A percentile compares a stretch with the other conserved stretches of the same genome.
phyloP scores from a whole-genome alignment of 371 early-diverging fungal species.

The Nematocida major region DNA sequence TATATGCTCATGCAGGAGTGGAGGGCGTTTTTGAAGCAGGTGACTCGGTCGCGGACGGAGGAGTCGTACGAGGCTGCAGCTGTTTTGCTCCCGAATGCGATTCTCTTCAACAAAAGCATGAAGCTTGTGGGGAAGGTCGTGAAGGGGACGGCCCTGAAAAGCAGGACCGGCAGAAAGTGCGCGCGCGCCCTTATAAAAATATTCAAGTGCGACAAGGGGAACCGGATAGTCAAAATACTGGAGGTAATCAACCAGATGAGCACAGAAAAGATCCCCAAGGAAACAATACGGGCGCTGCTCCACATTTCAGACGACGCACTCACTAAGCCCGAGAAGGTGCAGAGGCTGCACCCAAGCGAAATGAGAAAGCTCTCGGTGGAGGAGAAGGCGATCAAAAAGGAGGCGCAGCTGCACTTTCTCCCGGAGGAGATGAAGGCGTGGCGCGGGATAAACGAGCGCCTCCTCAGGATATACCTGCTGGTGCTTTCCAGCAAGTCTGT shows the following conservation, averaged over 20 bases:
- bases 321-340: slow-evolving; percentile 12
- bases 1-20: slow-evolving; percentile 40
- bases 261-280: slow-evolving; percentile 19
- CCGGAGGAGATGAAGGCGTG: slow-evolving; percentile 44
- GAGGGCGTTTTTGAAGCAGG: slow-evolving; percentile 27
- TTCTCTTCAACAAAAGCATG: slow-evolving; percentile 51
- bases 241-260: slow-evolving; percentile 41
- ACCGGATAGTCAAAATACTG: slow-evolving; percentile 33
- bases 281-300: slow-evolving; percentile 14
- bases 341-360: neutral
- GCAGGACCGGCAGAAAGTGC: slow-evolving; percentile 35
- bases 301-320: slow-evolving; percentile 5
- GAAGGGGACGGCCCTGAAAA: slow-evolving; percentile 31
- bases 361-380: slow-evolving; percentile 42
- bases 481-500: slow-evolving; percentile 5
- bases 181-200: neutral
- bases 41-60: slow-evolving; percentile 41
- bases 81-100: slow-evolving; percentile 37
- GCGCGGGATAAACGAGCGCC: slow-evolving; percentile 48
- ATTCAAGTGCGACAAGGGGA: slow-evolving; percentile 48
- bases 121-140: slow-evolving; percentile 46
- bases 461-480: slow-evolving; percentile 38
- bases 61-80: slow-evolving; percentile 51
- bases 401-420: slow-evolving; percentile 47
- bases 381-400: slow-evolving; percentile 49